Evolutionary conservation across 352 stramenopile genomes (phyloP), one percentile per base, ranked within the genome.

Genomic region (Phytopythium vexans): DNA sequence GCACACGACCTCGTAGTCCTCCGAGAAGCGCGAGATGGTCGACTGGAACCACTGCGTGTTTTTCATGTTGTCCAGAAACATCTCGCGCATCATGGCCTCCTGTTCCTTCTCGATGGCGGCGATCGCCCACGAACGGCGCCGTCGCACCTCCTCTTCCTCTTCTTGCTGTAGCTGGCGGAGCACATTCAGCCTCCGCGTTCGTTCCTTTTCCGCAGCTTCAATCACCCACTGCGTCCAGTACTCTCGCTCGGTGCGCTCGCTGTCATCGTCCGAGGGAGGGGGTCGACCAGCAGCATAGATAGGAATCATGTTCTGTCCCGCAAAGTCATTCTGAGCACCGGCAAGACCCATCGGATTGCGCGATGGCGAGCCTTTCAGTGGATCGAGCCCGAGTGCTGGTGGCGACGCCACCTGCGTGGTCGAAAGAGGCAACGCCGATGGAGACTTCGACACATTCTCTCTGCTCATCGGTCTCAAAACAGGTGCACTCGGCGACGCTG

Each of bases 31-130:
- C 32, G 81, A 88, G 47, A 94, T 94, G 33, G 82, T 94, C 8
- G 67, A 79, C 62, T 94, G 84, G 55, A 94, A 94, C 84, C 84
- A 94, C 67, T 89, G 81, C 12, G 84, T 94, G 66, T 94, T 92
- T 62, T 91, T 89, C 80, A 92, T 94, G 56, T 89, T 89, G 58
- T 92, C 84, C 44, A 94, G 56, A 54, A 94, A 94, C 74, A 90
- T 81, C 54, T 90, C 77, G 36, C 78, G 60, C 73, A 88, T 88
- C 68, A 89, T 88, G 12, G 74, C 75, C 40, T 88, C 71, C 53
- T 94, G 81, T 52, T 94, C 84, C 43, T 84, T 81, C 68, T 94
- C 84, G 43, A 94, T 94, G 0, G 76, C 82, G 6, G 66, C 72
- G 49, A 90, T 87, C 11, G 84, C 84, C 84, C 84, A 94, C 49